Conservation (phyloP, 1,139 yeast species). For the Suhomyces guaymorum region DNA sequence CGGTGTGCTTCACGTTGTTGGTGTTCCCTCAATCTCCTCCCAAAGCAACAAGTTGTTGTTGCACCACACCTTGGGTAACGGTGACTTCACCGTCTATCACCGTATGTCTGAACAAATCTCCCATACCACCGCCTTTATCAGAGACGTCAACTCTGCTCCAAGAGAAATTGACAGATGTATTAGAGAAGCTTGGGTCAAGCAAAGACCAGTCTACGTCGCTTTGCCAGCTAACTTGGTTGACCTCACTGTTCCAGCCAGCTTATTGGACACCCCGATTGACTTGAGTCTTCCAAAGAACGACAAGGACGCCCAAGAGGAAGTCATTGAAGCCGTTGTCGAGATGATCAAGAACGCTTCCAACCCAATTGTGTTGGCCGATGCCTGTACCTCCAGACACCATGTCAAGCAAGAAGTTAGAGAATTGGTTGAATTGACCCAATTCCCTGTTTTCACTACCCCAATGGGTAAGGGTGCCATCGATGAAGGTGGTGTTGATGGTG, state of each 20-base stretch:
- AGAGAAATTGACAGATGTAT: conserved; percentile 71
- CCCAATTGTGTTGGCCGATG: conserved; percentile 81
- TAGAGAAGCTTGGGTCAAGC: conserved; percentile 67
- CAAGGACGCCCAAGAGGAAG: conserved; percentile 70
- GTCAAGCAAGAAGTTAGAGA: conserved; percentile 61
- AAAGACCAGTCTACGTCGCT: conserved; percentile 83
- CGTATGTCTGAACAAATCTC: conserved; percentile 63
- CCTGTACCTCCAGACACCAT: conserved; percentile 80
- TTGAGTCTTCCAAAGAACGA: conserved; percentile 63
- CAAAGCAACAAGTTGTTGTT: conserved; percentile 40
- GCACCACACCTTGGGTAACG: conserved; percentile 50
- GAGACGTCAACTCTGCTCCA: conserved; percentile 65
- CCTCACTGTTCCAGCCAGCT: conserved; percentile 53
- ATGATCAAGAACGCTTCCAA: conserved; percentile 58
- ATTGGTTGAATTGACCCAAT: conserved; percentile 69
- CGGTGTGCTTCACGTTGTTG: conserved; percentile 43
- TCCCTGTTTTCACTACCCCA: conserved; percentile 85
- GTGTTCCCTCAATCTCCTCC: conserved; percentile 40
- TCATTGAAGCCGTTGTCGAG: conserved; percentile 54
- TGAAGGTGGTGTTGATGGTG: conserved; percentile 50
- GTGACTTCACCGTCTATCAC: conserved; percentile 49
- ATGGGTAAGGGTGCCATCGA: conserved; percentile 86
- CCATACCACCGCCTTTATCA: conserved; percentile 63
- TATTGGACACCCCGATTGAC: conserved; percentile 66
- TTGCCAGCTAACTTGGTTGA: conserved; percentile 82